Base-by-base conservation (phyloP, 192 early-diverging fungal species). In the Spizellomyces sp. region DNA sequence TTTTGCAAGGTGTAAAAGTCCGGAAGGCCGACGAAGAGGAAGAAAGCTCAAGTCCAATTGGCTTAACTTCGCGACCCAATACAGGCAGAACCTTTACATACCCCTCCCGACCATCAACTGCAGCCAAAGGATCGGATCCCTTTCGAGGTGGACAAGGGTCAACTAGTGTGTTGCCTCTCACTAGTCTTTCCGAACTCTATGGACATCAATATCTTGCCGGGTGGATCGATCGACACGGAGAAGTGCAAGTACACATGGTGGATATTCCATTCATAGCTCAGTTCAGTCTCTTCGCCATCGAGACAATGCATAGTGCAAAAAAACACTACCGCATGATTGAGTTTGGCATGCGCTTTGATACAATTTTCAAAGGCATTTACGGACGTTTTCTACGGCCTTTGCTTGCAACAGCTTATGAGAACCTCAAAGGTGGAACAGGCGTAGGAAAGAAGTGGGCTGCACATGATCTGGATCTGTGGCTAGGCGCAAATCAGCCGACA, bases 251-350 rank as follows among this genome's bases (percentile, higher is more conserved):
- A 12, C 58, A 58, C n/a, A 10, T 63, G 19, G 6, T 75, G 8
- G 70, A 75, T 45, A 21, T 79, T 8, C 41, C 52, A n/a, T 72
- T 71, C 27, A 45, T 54, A 10, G 55, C 62, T 0, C 45, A 55
- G 14, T 68, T 75, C 45, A 5, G 47, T 48, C 46, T 79, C 48
- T 79, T 75, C 56, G 42, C 68, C 6, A 55, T 79, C 36, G 73
- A 79, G 46, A 36, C 66, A 0, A 43, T 79, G 47, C 5, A 47
- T 46, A 41, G 36, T 52, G 62, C 73, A 21, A 45, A 52, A 12
- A 75, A 68, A 61, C 64, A 62, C 15, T 69, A 79, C 44, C 63
- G 78, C 21, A 9, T 75, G 8, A 45, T 68, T 44, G 55, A 69
- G 46, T 64, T 79, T 19, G 59, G 59, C 4, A 15, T 50, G 19